phyloP scores from a whole-genome alignment of 1,284 basidiomycete species.

The Thelephora terrestris region DNA sequence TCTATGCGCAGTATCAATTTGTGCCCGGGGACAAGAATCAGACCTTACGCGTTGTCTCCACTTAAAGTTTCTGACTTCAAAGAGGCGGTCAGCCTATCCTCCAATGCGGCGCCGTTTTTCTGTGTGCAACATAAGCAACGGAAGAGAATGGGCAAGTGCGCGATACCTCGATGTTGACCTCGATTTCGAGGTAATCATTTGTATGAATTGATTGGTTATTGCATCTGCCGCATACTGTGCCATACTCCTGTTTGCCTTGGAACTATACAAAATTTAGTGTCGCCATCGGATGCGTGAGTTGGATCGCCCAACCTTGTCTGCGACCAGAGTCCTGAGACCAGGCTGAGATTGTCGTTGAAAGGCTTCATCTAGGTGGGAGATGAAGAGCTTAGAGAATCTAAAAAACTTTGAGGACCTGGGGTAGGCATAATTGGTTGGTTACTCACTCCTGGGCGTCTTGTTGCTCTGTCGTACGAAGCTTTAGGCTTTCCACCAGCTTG shows the following conservation, averaged over 20 bases:
- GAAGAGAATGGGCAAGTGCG: conserved; percentile 1
- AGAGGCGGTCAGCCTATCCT: conserved; percentile 54
- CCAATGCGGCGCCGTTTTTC: conserved; percentile 62
- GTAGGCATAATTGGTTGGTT: conserved; percentile 2
- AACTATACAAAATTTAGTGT: conserved; percentile 41
- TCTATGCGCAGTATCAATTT: conserved; percentile 26
- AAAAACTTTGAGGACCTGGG: conserved; percentile 9
- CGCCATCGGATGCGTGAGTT: neutral
- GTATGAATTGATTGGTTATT: conserved; percentile 53
- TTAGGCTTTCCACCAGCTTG: conserved; percentile 74
- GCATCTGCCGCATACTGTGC: conserved; percentile 68
- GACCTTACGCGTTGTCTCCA: conserved; percentile 68
- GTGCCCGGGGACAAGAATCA: conserved; percentile 1
- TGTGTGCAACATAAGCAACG: conserved; percentile 2
- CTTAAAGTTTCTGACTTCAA: conserved; percentile 62
- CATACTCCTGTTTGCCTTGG: conserved; percentile 73
- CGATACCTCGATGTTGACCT: conserved; percentile 67
- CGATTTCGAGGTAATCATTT: conserved; percentile 74
- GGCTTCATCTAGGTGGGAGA: conserved; percentile 76
- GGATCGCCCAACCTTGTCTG: conserved; percentile 46
- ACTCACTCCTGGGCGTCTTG: conserved; percentile 91
- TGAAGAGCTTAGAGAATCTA: conserved; percentile 91
- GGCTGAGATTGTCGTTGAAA: conserved; percentile 68
- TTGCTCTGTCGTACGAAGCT: conserved; percentile 72
- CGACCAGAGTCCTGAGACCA: conserved; percentile 53